Base-by-base conservation (phyloP, 306 rosid species). In the Erythrophleum fordii region DNA sequence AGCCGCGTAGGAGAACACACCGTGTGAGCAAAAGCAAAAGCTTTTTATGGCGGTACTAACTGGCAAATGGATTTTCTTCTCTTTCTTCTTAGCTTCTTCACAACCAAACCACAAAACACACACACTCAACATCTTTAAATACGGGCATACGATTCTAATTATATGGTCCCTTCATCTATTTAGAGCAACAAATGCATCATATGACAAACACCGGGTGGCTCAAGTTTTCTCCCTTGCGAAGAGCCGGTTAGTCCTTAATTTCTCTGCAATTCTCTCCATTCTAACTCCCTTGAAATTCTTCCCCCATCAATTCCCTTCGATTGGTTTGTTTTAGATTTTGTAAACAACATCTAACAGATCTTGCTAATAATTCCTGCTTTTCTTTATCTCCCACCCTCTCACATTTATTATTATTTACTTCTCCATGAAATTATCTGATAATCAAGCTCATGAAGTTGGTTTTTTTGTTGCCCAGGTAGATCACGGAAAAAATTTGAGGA, bases 31-130 rank as follows among this genome's bases (percentile, higher is more conserved):
- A 52, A 52, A 7, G 25, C 25, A n/a, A 16, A 52, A 0, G 6
- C 56, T 13, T 39, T 84, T 66, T 82, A 80, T 80, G 86, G 89
- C 77, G 53, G 29, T 81, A 58, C 69, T 73, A 58, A 62, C 76
- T 84, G 91, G 91, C 93, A 89, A 76, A 85, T 81, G 70, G 85
- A 31, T 81, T 88, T n/a, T 75, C 77, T 58, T 86, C 44, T 86
- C 66, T 13, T 37, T 69, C 80, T 51, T 68, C 42, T 77, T 14
- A 28, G 64, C 79, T 82, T 82, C 74, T 48, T 64, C 56, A 61
- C 81, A 16, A 58, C n/a, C 77, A 69, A 71, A 0, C 53, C n/a
- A 16, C n/a, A 37, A 80, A 45, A 39, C 14, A 16, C 55, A 11
- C 49, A 11, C 49, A 48, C 42, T 25, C 61, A 51, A 34, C 66